Percentiles rank a stretch among this genome's conserved stretches.
These are phyloP conservation scores for Schizophyllum commune DNA, from an alignment of 1,284 basidiomycete genomes.

Conservation along the genomic window DNA sequence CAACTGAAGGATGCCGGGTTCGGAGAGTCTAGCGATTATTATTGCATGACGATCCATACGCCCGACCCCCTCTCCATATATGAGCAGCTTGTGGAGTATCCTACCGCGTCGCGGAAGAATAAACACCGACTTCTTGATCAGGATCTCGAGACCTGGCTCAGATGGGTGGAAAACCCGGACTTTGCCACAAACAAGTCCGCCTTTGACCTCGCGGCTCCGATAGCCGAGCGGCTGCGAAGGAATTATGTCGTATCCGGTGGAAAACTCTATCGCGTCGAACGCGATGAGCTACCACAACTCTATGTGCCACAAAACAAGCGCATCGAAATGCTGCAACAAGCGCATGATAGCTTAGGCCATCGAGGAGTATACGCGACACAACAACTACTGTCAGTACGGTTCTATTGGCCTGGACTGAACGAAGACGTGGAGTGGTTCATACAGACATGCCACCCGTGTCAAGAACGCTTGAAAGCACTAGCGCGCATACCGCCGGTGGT, in stretches of 20 bases:
- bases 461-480: conserved; percentile 4
- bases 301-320: conserved; percentile 8
- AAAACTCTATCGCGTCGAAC: too few relatives aligned
- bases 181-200: too few relatives aligned
- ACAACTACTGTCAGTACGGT: conserved; percentile 5
- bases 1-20: neutral
- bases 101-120: too few relatives aligned
- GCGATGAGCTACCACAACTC: conserved; percentile 5
- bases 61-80: too few relatives aligned
- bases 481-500: conserved; percentile 7
- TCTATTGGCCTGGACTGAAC: conserved; percentile 17
- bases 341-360: conserved; percentile 21
- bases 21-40: neutral
- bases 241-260: too few relatives aligned
- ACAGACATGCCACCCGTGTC: conserved; percentile 7
- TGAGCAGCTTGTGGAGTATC: too few relatives aligned
- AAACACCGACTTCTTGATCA: too few relatives aligned
- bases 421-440: conserved; percentile 12
- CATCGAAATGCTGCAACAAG: conserved; percentile 10
- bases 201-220: too few relatives aligned
- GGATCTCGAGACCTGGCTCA: too few relatives aligned
- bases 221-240: neutral
- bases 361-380: conserved; percentile 17
- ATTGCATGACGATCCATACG: neutral
- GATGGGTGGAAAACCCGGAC: too few relatives aligned